Base-by-base conservation (phyloP, 371 early-diverging fungal genomes). In the Lichtheimia ornata region DNA sequence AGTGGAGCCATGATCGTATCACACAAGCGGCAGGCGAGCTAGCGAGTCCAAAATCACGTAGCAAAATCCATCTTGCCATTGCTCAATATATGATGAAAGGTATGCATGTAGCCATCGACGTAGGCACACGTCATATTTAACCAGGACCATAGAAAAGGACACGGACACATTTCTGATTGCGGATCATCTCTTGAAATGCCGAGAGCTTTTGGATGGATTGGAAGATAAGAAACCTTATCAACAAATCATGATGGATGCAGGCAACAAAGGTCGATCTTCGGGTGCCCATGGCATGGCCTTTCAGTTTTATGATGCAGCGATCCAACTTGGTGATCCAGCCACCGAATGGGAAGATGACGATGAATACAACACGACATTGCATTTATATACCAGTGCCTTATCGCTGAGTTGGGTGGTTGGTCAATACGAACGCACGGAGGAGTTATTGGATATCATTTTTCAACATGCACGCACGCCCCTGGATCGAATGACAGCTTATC, bases 11-110 rank as follows among this genome's bases (percentile, higher is more conserved):
- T 50, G 79, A 79, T 58, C 64, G 76, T 12, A 73, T 70, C 24
- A 76, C 76, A 5, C 76, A 73, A 56, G 79, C 79, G 6, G 79
- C 79, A 2, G 71, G 71, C 70, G 70, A 66, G 18, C 55, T 79
- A 1, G 79, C 72, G 4, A 57, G 70, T 30, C 65, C 70, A 3
- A 68, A 64, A 42, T 63, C 56, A 7, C 59, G 72, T 5, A 71
- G 65, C 41, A 69, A 61, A 30, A 79, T 79, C 11, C 79, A 79
- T 61, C 53, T 73, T 1, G 65, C 63, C 4, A 75, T 79, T 50
- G 76, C 74, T 0, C 56, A 70, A 15, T 69, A 65, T 13, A 35
- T 73, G 14, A 54, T 79, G 52, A 43, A 61, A 4, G 60, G 66
- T 64, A 63, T 55, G 4, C 17, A 40, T 5, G 5, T 15, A 53